Base-by-base conservation (phyloP, 495 filamentous ascomycete species). In the Filosporella fistucella region DNA sequence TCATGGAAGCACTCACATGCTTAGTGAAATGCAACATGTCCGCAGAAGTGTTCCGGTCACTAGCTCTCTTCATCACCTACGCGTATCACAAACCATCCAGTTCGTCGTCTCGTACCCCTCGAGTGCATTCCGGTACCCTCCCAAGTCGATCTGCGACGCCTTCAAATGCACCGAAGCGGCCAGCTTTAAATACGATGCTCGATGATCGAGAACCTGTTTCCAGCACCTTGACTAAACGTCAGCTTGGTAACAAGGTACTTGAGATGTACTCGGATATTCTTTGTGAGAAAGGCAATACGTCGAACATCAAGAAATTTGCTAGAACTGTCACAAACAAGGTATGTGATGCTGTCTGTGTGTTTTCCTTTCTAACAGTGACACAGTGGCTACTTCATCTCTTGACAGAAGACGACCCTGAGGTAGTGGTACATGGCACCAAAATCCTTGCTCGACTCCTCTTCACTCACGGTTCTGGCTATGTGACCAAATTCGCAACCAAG, bases 281-380 rank as follows among this genome's bases (percentile, higher is more conserved):
- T n/a, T 95, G 88, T 55, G 80, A 86, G 42, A 77, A 80, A 53
- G 70, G 71, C 30, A 86, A 84, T 50, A 63, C 69, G 12, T 65
- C 59, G n/a, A 82, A 83, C 28, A 81, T 96, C 42, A 80, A 79
- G 57, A 91, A 87, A 56, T 98, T 98, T 68, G 89, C 91, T 13
- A 88, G 84, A 67, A 93, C 90, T 1, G 91, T 97, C 3, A 96
- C 94, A 22, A 95, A 91, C 54, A 97, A 95, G 81, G 90, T 93
- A 72, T 59, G 77, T 68, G 41, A 38, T 57, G 10, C 1, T 6
- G n/a, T n/a, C n/a, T n/a, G n/a, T n/a, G n/a, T n/a, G n/a, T n/a
- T n/a, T n/a, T n/a, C n/a, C n/a, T 26, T 39, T 3, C n/a, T 16
- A 9, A 23, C 20, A 24, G 29, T 29, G 3, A 37, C 8, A 30